Percentiles rank a stretch among this genome's conserved stretches.
Conservation (phyloP, 2,329 filamentous ascomycete species). For the Fusarium irregulare region DNA sequence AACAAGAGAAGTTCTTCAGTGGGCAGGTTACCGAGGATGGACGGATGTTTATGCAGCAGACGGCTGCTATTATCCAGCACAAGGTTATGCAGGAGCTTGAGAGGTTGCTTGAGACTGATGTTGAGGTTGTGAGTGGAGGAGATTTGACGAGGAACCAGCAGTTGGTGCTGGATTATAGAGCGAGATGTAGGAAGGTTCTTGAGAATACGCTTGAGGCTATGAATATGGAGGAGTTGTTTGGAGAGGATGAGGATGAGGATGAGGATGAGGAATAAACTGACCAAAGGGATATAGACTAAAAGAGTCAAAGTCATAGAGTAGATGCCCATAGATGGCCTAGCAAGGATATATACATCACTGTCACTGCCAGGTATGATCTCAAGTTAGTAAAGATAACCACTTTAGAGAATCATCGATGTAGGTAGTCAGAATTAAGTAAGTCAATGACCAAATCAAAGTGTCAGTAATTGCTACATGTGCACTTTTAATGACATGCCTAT, state of each 20-base stretch:
- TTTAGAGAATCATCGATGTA: neutral
- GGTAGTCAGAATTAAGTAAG: neutral
- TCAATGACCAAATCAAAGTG: neutral
- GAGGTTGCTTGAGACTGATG: constrained; percentile 59
- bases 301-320: constrained; percentile 50
- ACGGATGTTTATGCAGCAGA: constrained; percentile 49
- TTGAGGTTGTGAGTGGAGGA: constrained; percentile 56
- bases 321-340: neutral
- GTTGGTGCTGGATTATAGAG: constrained; percentile 62
- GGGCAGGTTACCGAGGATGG: constrained; percentile 48
- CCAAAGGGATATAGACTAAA: constrained; percentile 51
- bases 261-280: constrained; percentile 3
- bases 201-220: constrained; percentile 58
- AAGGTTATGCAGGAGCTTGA: constrained; percentile 58
- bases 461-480: too few species aligned
- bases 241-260: constrained; percentile 28
- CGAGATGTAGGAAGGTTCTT: constrained; percentile 61
- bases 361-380: neutral
- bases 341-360: neutral
- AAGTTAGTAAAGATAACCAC: neutral
- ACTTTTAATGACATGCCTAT: neutral
- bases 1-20: constrained; percentile 47
- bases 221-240: constrained; percentile 47
- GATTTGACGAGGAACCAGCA: constrained; percentile 59
- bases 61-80: constrained; percentile 56